Evolutionary conservation across 139 green algal genomes (phyloP).

Genomic region (Tetradesmus obliquus): DNA sequence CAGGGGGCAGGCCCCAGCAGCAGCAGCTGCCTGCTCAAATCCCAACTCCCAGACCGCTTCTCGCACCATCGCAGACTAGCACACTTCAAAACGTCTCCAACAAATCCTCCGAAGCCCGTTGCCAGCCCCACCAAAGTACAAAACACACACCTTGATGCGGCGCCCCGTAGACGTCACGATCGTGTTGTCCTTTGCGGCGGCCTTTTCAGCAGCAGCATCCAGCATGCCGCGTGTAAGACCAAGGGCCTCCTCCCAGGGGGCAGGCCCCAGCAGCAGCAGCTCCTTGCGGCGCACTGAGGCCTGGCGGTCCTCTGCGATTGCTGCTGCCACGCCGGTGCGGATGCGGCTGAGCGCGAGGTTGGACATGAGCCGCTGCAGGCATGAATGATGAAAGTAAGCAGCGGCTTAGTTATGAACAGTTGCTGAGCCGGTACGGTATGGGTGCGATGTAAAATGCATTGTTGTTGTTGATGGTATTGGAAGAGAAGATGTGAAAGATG

Average conservation of each 20-base stretch:
- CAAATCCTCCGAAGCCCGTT: too few relatives aligned
- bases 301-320: constrained; percentile 6
- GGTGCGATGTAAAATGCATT: too few relatives aligned
- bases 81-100: too few relatives aligned
- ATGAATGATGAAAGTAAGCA: neutral
- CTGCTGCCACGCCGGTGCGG: neutral
- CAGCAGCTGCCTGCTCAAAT: neutral
- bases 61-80: too few relatives aligned
- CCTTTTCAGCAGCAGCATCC: neutral
- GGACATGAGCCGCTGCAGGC: neutral
- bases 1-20: constrained; percentile 16
- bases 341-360: constrained; percentile 23
- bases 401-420: neutral
- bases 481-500: too few relatives aligned
- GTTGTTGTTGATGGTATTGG: too few relatives aligned
- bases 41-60: too few relatives aligned
- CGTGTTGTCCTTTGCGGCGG: neutral
- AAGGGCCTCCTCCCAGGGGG: neutral
- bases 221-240: neutral
- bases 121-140: too few relatives aligned
- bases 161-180: constrained; percentile 13
- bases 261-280: constrained; percentile 23
- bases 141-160: neutral
- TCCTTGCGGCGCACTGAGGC: constrained; percentile 1
- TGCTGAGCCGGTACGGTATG: neutral